Evolutionary conservation across 352 stramenopile species (phyloP).

Genomic region (Phytophthora meadii): DNA sequence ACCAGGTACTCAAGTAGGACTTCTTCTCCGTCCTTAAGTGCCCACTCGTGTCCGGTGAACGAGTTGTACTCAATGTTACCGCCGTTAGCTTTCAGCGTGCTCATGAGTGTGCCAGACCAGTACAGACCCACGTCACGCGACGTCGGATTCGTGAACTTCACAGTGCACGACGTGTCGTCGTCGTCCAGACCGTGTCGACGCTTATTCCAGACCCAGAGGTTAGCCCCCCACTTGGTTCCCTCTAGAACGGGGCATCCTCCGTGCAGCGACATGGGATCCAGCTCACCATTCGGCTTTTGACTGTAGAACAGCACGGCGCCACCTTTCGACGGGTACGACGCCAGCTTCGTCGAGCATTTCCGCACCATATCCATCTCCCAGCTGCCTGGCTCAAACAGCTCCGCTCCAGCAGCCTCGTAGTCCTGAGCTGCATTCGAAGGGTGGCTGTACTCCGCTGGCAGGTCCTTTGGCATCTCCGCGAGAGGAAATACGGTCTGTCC

Average conservation of each 20-base stretch:
- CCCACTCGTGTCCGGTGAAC: constrained; percentile 75
- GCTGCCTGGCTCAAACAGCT: constrained; percentile 68
- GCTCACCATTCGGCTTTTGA: constrained; percentile 93
- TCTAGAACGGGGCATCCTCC: constrained; percentile 96
- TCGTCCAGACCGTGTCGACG: constrained; percentile 71
- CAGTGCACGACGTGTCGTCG: constrained; percentile 50
- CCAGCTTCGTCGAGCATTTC: constrained; percentile 81
- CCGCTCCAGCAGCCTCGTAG: constrained; percentile 46
- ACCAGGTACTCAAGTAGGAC: constrained; percentile 66
- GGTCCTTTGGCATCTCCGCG: constrained; percentile 70
- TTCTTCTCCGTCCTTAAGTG: constrained; percentile 57
- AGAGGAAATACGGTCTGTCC: constrained; percentile 89
- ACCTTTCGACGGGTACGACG: constrained; percentile 83
- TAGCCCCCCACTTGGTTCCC: constrained; percentile 96
- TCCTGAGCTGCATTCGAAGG: constrained; percentile 47
- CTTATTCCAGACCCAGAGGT: constrained; percentile 98
- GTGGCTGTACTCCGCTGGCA: constrained; percentile 66
- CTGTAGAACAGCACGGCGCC: constrained; percentile 98
- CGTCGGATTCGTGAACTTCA: constrained; percentile 79
- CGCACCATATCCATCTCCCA: constrained; percentile 84
- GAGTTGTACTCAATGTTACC: constrained; percentile 64
- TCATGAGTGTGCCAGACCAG: constrained; percentile 78
- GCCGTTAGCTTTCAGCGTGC: constrained; percentile 53
- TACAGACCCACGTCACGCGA: constrained; percentile 58
- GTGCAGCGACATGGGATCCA: constrained; percentile 90